phyloP scores from a whole-genome alignment of 2,329 filamentous ascomycete genomes.

The Cryphonectria naterciae region DNA sequence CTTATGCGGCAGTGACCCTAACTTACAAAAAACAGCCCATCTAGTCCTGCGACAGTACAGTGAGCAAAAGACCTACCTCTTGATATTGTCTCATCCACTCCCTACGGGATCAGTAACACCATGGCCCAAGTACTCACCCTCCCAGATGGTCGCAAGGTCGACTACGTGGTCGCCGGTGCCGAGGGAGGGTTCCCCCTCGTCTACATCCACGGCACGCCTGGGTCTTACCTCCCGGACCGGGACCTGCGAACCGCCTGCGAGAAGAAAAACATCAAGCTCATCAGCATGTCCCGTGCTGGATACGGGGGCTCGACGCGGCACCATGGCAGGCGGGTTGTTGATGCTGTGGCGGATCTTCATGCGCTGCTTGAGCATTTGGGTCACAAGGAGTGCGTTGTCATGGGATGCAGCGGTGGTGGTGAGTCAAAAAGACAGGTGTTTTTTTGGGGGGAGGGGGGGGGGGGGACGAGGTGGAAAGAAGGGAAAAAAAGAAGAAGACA shows the following conservation, averaged over 20 bases:
- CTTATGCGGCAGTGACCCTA: neutral
- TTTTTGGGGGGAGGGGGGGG: no score
- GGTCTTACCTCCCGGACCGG: constrained; percentile 15
- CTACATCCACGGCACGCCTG: constrained; percentile 24
- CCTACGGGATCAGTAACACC: neutral
- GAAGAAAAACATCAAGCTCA: constrained; percentile 21
- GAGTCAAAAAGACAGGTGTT: neutral
- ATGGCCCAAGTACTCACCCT: constrained; percentile 21
- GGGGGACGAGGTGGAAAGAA: neutral
- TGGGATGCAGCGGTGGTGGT: constrained; percentile 27
- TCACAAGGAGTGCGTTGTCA: constrained; percentile 23
- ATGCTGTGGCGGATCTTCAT: constrained; percentile 22
- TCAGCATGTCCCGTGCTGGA: constrained; percentile 23
- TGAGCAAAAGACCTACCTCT: neutral
- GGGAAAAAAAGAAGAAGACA: no score
- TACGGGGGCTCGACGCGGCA: constrained; percentile 25
- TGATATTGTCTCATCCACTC: neutral
- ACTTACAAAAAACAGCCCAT: neutral
- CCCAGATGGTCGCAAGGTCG: constrained; percentile 25
- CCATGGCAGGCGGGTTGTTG: constrained; percentile 15
- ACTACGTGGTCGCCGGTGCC: constrained; percentile 23
- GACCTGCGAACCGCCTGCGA: constrained; percentile 17
- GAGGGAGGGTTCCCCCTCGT: constrained; percentile 22
- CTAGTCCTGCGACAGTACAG: neutral
- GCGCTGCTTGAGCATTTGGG: constrained; percentile 25